Evolutionary conservation across 2,329 filamentous ascomycete species (phyloP), one percentile per base, ranked within the genome.

Genomic region (Cladosporium sphaerospermum): DNA sequence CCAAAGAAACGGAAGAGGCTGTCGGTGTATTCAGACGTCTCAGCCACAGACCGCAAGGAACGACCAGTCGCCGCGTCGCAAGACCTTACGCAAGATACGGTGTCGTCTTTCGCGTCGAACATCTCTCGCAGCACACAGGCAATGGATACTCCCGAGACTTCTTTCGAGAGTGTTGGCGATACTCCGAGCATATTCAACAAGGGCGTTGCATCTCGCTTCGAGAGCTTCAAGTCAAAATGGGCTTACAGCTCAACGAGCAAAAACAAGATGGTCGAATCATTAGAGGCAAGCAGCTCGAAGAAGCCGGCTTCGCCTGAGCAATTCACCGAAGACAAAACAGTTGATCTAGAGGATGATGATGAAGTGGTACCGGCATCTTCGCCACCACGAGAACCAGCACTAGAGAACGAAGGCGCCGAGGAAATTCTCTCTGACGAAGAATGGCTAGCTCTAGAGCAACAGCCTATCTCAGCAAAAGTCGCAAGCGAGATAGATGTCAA

Each of bases 1-100:
- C 61, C 59, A 11, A 59, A 56, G 50, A 63, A 62, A 52, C 56
- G 64, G 28, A 65, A 66, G 59, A 66, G 64, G 56, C 28, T 66
- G 9, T 51, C 56, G 10, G 57, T 67, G 6, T 64, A 59, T 46
- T 45, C 55, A 6, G 64, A 67, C 48, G 42, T 55, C 16, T 43
- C 48, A 7, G 28, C 40, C 2, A 28, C 32, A 1, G 8, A 19
- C 4, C 40, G 16, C 3, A 42, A 42, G 40, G 32, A 37, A 8
- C 40, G 23, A 13, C 13, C 11, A 6, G 36, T 18, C 13, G 4
- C 31, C 16, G 31, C 19, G 8, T 50, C 47, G 14, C 40, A 44
- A 14, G 33, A 44, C 10, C 40, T 44, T 14, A 51, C 40, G 3
- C 40, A 51, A 28, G 45, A 49, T 2, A 54, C 52, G 14, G 39